Conservation (phyloP, 1,284 basidiomycete species). For the Megacollybia platyphylla region DNA sequence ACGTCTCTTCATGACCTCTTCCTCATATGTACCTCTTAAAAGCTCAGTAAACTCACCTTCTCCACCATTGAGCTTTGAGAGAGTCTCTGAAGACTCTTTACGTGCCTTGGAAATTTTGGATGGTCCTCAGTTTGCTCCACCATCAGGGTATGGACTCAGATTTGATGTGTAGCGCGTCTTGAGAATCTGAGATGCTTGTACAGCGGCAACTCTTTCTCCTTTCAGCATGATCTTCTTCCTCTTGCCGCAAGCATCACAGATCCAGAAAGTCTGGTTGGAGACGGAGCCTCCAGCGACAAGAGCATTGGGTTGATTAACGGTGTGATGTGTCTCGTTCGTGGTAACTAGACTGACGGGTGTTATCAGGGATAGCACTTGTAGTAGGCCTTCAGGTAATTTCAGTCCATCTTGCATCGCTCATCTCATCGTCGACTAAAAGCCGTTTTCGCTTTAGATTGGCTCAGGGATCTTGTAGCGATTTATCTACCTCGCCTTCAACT, state of each 20-base stretch:
- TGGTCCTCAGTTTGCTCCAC: slow-evolving; percentile 29
- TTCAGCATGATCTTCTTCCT: slow-evolving; percentile 66
- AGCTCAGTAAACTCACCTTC: too few relatives aligned
- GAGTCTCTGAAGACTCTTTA: slow-evolving; percentile 52
- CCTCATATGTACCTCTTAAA: too few relatives aligned
- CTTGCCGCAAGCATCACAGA: slow-evolving; percentile 65
- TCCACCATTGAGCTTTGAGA: too few relatives aligned
- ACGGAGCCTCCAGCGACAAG: slow-evolving; percentile 44
- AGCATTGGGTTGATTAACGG: slow-evolving; percentile 71
- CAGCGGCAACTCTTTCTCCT: slow-evolving; percentile 70
- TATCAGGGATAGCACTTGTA: slow-evolving; percentile 69
- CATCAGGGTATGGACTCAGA: slow-evolving; percentile 14
- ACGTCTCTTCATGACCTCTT: too few relatives aligned
- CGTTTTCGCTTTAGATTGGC: slow-evolving; percentile 46
- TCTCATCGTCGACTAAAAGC: neutral
- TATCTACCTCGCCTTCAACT: slow-evolving; percentile 4
- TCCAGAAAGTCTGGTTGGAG: slow-evolving; percentile 27
- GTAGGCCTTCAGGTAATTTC: slow-evolving; percentile 60
- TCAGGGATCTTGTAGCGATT: slow-evolving; percentile 78
- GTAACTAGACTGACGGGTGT: neutral
- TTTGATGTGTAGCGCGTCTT: neutral
- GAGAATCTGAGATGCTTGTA: neutral
- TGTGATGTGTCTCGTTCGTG: slow-evolving; percentile 19
- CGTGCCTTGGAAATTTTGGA: slow-evolving; percentile 67
- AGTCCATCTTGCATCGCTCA: neutral